Evolutionary conservation across 2,329 filamentous ascomycete species (phyloP), one percentile per base, ranked within the genome.

Genomic region (Neoscytalidium dimidiatum): DNA sequence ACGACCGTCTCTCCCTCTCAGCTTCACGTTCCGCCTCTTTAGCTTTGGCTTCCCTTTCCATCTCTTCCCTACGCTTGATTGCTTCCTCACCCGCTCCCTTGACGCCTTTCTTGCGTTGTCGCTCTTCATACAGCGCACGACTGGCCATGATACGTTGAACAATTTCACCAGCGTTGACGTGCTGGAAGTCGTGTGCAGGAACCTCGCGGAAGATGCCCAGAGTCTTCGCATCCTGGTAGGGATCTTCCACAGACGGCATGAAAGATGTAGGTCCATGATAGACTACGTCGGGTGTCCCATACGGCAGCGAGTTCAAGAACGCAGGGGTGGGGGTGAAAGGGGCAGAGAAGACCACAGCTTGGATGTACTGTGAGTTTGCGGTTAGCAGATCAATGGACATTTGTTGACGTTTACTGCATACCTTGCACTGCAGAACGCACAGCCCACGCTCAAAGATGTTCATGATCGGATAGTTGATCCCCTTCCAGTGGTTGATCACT

Each of bases 381-480:
- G 28, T 29, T 6, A 61, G 63, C 11, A 44, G 8, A 38, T 33
- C 13, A n/a, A n/a, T n/a, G n/a, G 28, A 8, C 7, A 5, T 35
- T 21, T 13, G 33, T 31, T 11, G 19, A 53, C 70, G 68, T 70
- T 53, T 71, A 35, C 67, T 65, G 60, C 86, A 72, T 83, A 94
- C 92, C 78, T 90, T 90, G 83, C 95, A 99, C 75, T 99, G 95
- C 68, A 98, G 82, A 31, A 98, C 94, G 76, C 95, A 99, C 23
- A 99, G 87, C 1, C 94, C 94, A 46, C 95, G 90, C 82, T 99
- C 95, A 73, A 94, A 97, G 65, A 97, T 94, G 82, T 98, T 99
- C 95, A 99, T 99, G 80, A 99, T 98, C 28, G 95, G 95, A 75
- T 97, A 99, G 81, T 99, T 99, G 72, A 97, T 85, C 38, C 95